Conservation (phyloP, 2,329 filamentous ascomycete species). For the Colletotrichum lini region DNA sequence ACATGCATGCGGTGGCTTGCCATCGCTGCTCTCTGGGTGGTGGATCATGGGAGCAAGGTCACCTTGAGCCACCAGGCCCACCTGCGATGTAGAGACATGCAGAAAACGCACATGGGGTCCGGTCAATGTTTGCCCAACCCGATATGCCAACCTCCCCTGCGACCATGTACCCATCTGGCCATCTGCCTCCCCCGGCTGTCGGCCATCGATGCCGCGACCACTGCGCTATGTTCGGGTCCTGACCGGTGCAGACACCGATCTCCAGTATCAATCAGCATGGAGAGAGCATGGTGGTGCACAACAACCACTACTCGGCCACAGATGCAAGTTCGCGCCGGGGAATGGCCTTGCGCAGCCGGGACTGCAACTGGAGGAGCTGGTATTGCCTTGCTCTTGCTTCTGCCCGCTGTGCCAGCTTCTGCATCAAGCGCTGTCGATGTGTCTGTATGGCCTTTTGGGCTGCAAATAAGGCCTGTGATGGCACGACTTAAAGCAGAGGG, state of each 20-base stretch:
- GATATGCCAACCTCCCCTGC: constrained; percentile 35
- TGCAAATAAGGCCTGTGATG: constrained; percentile 25
- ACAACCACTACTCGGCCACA: constrained; percentile 12
- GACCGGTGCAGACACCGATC: constrained; percentile 29
- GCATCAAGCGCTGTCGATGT: constrained; percentile 21
- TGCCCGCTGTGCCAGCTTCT: constrained; percentile 21
- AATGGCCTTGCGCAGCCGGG: constrained; percentile 14
- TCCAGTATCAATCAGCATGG: constrained; percentile 23
- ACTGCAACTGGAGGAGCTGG: constrained; percentile 24
- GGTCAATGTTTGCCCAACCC: constrained; percentile 28
- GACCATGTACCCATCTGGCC: constrained; percentile 12
- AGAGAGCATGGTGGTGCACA: constrained; percentile 4
- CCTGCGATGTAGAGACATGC: constrained; percentile 44
- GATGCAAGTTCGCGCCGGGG: constrained; percentile 25
- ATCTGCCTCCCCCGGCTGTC: constrained; percentile 34
- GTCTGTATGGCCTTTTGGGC: constrained; percentile 22
- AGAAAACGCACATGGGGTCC: constrained; percentile 31
- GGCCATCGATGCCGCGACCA: constrained; percentile 30
- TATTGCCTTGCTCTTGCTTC: constrained; percentile 19
- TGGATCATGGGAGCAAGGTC: constrained; percentile 25
- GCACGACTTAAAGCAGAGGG: constrained; percentile 23
- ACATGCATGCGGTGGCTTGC: constrained; percentile 45
- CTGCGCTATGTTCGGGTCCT: constrained; percentile 16
- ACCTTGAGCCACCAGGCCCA: constrained; percentile 43
- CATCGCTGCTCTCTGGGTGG: constrained; percentile 37